phyloP scores from a whole-genome alignment of 1,284 basidiomycete species.

The Singerocomus inundabilis region DNA sequence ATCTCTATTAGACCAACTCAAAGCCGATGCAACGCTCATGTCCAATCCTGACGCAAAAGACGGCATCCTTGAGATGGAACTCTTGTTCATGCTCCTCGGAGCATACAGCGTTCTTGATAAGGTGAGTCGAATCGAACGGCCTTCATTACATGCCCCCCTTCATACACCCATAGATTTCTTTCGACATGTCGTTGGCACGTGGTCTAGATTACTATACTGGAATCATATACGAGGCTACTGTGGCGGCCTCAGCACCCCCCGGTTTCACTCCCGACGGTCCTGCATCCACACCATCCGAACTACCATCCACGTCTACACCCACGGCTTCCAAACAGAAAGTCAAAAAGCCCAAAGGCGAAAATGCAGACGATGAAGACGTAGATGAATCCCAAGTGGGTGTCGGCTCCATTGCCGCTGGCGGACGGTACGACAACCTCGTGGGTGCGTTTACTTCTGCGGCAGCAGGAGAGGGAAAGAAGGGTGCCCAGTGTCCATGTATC shows the following conservation, averaged over 20 bases:
- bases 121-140: conserved; percentile 39
- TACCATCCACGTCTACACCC: conserved; percentile 29
- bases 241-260: conserved; percentile 91
- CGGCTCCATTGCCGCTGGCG: conserved; percentile 96
- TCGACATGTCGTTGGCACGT: conserved; percentile 94
- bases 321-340: conserved; percentile 49
- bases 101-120: conserved; percentile 82
- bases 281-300: conserved; percentile 37
- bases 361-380: conserved; percentile 68
- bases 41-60: conserved; percentile 76
- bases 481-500: conserved; percentile 79
- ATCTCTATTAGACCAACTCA: conserved; percentile 76
- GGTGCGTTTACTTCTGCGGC: conserved; percentile 88
- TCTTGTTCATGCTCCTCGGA: conserved; percentile 83
- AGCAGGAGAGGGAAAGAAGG: conserved; percentile 68
- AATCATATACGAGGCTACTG: conserved; percentile 96
- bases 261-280: conserved; percentile 59
- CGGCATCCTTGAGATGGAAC: conserved; percentile 88
- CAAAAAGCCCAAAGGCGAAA: conserved; percentile 47
- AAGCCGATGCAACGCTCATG: conserved; percentile 64
- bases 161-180: conserved; percentile 67
- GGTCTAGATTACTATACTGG: conserved; percentile 99
- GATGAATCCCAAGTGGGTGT: conserved; percentile 95
- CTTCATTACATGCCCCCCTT: background rate
- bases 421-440: conserved; percentile 97